Percentiles rank a stretch among this genome's conserved stretches.
Conservation (phyloP, 2,329 filamentous ascomycete species). For the Exophiala sideris region DNA sequence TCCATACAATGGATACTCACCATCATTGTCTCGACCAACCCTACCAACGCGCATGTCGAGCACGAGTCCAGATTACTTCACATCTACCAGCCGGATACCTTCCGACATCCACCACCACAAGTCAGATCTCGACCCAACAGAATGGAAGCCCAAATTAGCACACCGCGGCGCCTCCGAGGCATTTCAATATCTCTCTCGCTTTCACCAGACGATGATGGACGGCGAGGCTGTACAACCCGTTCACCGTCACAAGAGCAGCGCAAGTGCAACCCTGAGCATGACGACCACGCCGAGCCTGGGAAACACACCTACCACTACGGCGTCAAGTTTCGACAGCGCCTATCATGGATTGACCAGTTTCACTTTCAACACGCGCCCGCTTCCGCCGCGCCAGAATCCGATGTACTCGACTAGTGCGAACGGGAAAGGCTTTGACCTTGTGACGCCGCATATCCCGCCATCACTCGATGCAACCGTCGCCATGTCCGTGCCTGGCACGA, state of each 20-base stretch:
- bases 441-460: slow-evolving; percentile 38
- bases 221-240: slow-evolving; percentile 2
- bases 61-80: slow-evolving; percentile 26
- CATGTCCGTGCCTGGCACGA: slow-evolving; percentile 3
- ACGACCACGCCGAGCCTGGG: slow-evolving; percentile 33
- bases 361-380: slow-evolving; percentile 34
- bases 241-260: slow-evolving; percentile 35
- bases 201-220: slow-evolving; percentile 34
- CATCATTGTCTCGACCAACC: slow-evolving; percentile 37
- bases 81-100: slow-evolving; percentile 38
- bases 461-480: slow-evolving; percentile 1
- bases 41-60: slow-evolving; percentile 39
- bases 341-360: slow-evolving; percentile 16
- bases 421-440: slow-evolving; percentile 36
- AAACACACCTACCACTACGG: slow-evolving; percentile 37
- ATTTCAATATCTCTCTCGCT: slow-evolving; percentile 44
- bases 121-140: slow-evolving; percentile 48
- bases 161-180: slow-evolving; percentile 38
- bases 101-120: slow-evolving; percentile 36
- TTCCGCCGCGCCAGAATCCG: slow-evolving; percentile 41
- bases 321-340: slow-evolving; percentile 37
- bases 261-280: slow-evolving; percentile 30
- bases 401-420: slow-evolving; percentile 34
- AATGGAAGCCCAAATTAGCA: slow-evolving; percentile 48
- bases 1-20: slow-evolving; percentile 32